Percentiles rank a stretch among this genome's conserved stretches.
Evolutionary conservation across 306 rosid species (phyloP).

Genomic region (Rosa rugosa): DNA sequence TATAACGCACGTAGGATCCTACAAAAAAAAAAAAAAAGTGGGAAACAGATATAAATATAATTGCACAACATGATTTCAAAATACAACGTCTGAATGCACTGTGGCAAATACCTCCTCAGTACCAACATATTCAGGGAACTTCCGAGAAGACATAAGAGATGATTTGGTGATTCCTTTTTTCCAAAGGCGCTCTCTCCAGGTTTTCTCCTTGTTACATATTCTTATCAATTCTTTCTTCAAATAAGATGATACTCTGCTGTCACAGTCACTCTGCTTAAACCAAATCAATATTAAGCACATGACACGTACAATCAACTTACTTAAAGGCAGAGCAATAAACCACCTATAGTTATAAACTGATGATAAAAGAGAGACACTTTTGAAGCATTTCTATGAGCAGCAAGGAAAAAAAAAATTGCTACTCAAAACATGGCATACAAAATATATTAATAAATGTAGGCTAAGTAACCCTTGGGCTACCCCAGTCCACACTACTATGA

Average conservation of each 20-base stretch:
- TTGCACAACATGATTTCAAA: conserved; percentile 13
- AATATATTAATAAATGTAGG: neutral
- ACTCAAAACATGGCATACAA: neutral
- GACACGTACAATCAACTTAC: neutral
- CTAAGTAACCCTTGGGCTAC: neutral
- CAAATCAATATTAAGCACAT: conserved; percentile 35
- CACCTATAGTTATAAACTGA: neutral
- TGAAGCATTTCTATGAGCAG: neutral
- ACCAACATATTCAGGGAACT: conserved; percentile 75
- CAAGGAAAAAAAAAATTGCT: neutral
- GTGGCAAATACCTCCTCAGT: conserved; percentile 72
- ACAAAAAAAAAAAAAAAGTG: conserved; percentile 36
- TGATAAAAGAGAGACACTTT: neutral
- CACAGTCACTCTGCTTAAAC: conserved; percentile 57
- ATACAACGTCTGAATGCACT: neutral
- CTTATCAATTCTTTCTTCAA: conserved; percentile 75
- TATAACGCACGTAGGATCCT: conserved; percentile 90
- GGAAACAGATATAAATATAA: conserved; percentile 23
- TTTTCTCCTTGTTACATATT: conserved; percentile 64
- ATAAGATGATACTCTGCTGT: conserved; percentile 59
- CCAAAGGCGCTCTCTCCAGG: conserved; percentile 91
- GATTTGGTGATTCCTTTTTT: conserved; percentile 72
- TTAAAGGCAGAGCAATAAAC: neutral
- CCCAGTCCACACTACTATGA: neutral
- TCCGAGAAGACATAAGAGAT: conserved; percentile 66